phyloP scores from a whole-genome alignment of 805 yeast species.

The Candida coquimbonensis region DNA sequence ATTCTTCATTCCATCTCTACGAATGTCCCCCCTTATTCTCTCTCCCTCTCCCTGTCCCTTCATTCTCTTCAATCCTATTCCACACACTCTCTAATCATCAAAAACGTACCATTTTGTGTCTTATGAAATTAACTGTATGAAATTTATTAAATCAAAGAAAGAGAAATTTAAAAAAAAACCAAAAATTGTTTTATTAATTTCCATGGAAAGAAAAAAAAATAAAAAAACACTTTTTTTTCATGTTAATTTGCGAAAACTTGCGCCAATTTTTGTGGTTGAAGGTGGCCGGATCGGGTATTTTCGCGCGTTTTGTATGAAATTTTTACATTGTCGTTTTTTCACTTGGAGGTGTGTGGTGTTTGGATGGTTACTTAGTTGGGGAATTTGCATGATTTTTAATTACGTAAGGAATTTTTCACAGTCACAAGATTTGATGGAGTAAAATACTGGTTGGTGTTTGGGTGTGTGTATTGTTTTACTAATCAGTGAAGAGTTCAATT shows the following conservation, averaged over 20 bases:
- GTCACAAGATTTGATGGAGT: neutral
- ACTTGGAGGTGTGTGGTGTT: neutral
- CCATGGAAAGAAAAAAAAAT: neutral
- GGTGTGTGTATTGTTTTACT: too few species aligned
- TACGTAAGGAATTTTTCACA: neutral
- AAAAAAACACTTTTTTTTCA: too few species aligned
- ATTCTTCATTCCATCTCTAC: neutral
- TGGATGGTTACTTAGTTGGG: neutral
- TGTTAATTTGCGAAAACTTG: too few species aligned
- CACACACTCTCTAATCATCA: neutral
- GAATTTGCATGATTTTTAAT: neutral
- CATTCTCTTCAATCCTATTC: neutral
- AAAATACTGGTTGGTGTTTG: too few species aligned
- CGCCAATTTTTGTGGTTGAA: too few species aligned
- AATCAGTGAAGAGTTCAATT: too few species aligned
- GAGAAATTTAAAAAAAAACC: conserved; percentile 2
- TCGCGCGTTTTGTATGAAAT: neutral
- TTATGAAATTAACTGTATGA: neutral
- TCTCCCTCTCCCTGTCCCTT: neutral
- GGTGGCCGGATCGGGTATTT: too few species aligned
- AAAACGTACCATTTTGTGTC: conserved; percentile 9
- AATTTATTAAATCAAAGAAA: conserved; percentile 1
- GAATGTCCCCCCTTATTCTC: neutral
- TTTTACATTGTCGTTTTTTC: too few species aligned
- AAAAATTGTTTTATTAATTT: neutral